These are phyloP conservation scores for Lepraria neglecta DNA, from an alignment of 495 filamentous ascomycete genomes.

Conservation along the genomic window DNA sequence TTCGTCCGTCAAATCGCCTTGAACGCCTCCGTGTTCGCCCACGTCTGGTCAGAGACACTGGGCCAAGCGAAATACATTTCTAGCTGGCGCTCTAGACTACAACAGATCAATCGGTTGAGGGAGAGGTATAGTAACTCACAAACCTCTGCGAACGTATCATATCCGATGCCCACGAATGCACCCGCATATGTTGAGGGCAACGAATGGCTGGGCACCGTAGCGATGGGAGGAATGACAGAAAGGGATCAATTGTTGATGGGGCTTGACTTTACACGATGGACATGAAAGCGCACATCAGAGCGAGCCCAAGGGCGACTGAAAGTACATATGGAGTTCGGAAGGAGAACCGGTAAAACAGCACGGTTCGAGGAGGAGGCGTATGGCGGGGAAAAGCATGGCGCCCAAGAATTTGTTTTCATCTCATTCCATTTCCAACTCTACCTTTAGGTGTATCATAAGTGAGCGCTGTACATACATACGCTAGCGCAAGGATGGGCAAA, in stretches of 20 bases:
- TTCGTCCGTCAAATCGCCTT: slow-evolving; percentile 87
- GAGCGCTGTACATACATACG: no score
- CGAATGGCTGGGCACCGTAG: slow-evolving; percentile 32
- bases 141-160: slow-evolving; percentile 27
- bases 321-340: slow-evolving; percentile 13
- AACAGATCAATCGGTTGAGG: slow-evolving; percentile 74
- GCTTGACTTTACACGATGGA: slow-evolving; percentile 58
- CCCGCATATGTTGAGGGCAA: slow-evolving; percentile 25
- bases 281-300: slow-evolving; percentile 2
- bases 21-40: slow-evolving; percentile 86
- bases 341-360: background rate
- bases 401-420: slow-evolving; percentile 1
- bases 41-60: slow-evolving; percentile 74
- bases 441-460: no score
- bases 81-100: slow-evolving; percentile 79
- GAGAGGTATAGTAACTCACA: slow-evolving; percentile 42
- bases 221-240: slow-evolving; percentile 44
- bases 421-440: no score
- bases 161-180: slow-evolving; percentile 17
- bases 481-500: no score
- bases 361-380: background rate
- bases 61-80: slow-evolving; percentile 74
- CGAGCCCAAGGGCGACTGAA: no score
- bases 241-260: slow-evolving; percentile 48
- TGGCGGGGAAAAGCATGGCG: slow-evolving; percentile 1